Percentiles rank a stretch among this genome's conserved stretches.
phyloP scores from a whole-genome alignment of 768 basidiomycete genomes.

The Aureoboletus auriporus region DNA sequence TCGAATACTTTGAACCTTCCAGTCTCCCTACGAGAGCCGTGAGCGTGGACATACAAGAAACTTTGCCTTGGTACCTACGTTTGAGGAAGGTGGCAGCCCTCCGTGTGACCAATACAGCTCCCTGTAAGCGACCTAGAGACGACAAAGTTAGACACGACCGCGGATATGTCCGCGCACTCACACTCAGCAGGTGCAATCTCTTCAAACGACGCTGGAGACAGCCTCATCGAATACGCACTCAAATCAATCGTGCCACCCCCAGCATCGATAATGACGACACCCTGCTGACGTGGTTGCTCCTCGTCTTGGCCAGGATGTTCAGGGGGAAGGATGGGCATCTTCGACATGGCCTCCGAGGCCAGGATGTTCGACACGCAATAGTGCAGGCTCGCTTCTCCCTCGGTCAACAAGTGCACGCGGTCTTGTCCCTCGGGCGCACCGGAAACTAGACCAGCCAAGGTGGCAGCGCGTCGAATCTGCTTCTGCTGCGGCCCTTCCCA shows the following conservation, averaged over 20 bases:
- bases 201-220: slow-evolving; percentile 37
- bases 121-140: slow-evolving; percentile 36
- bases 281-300: slow-evolving; percentile 23
- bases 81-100: slow-evolving; percentile 31
- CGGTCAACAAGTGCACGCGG: slow-evolving; percentile 54
- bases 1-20: slow-evolving; percentile 28
- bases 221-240: slow-evolving; percentile 39
- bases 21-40: slow-evolving; percentile 23
- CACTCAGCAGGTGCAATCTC: slow-evolving; percentile 36
- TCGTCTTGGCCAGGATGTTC: slow-evolving; percentile 19
- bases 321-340: slow-evolving; percentile 14
- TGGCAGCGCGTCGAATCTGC: slow-evolving; percentile 51
- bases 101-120: slow-evolving; percentile 37
- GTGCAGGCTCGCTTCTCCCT: slow-evolving; percentile 61
- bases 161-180: slow-evolving; percentile 9
- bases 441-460: slow-evolving; percentile 47
- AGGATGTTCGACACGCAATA: slow-evolving; percentile 50
- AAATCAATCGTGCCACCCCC: slow-evolving; percentile 44
- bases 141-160: neutral
- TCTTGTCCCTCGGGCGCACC: slow-evolving; percentile 35
- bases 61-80: slow-evolving; percentile 9
- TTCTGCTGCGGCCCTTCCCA: slow-evolving; percentile 62
- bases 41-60: neutral
- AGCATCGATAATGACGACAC: slow-evolving; percentile 47
- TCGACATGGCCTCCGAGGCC: slow-evolving; percentile 29